These are phyloP conservation scores for Danielozyma ontarioensis DNA, from an alignment of 805 yeast species.

Conservation along the genomic window DNA sequence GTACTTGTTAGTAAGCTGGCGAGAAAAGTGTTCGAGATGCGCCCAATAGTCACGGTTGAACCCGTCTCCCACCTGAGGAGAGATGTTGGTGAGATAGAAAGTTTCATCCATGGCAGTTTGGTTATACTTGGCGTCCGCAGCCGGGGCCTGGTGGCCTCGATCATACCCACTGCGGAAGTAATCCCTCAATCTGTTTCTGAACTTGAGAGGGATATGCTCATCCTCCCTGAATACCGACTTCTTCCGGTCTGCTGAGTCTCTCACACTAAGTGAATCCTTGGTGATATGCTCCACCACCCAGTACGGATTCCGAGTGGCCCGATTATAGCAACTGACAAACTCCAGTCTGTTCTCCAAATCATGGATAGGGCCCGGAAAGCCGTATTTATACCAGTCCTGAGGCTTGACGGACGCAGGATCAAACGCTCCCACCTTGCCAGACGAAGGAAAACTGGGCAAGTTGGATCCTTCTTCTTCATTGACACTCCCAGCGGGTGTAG, in stretches of 20 bases:
- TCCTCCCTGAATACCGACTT: conserved; percentile 85
- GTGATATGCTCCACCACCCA: conserved; percentile 91
- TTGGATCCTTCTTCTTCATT: conserved; percentile 1
- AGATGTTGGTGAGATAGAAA: conserved; percentile 80
- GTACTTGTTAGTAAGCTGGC: conserved; percentile 70
- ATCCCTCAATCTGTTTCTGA: conserved; percentile 74
- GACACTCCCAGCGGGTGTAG: conserved; percentile 6
- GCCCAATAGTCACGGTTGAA: conserved; percentile 98
- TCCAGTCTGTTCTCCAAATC: conserved; percentile 72
- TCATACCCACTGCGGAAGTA: conserved; percentile 95
- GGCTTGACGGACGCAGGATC: conserved; percentile 54
- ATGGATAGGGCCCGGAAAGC: conserved; percentile 93
- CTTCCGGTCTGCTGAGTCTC: conserved; percentile 63
- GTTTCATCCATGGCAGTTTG: conserved; percentile 96
- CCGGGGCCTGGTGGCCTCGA: conserved; percentile 96
- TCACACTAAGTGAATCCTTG: conserved; percentile 52
- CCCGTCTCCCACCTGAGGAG: conserved; percentile 97
- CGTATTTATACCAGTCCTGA: conserved; percentile 78
- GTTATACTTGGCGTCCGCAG: conserved; percentile 90
- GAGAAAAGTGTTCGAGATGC: conserved; percentile 83
- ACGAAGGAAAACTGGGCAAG: conserved; percentile 1
- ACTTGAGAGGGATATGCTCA: conserved; percentile 67
- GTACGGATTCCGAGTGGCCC: conserved; percentile 79
- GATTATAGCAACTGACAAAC: conserved; percentile 80
- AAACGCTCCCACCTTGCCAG: conserved; percentile 9